phyloP scores from a whole-genome alignment of 345 rosid genomes.

The Salix viminalis region DNA sequence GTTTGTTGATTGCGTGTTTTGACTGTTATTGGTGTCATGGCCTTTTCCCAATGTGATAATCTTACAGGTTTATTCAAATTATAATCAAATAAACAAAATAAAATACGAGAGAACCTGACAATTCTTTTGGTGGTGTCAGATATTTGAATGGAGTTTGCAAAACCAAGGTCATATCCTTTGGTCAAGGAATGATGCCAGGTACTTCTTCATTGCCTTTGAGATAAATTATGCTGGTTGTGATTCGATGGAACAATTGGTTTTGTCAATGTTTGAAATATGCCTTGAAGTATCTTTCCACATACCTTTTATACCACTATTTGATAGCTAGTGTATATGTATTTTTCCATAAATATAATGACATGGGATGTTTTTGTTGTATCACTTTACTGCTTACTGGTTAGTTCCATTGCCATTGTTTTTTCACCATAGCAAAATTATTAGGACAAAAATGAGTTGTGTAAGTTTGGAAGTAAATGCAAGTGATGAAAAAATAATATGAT shows the following conservation, averaged over 20 bases:
- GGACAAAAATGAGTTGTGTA: not conserved
- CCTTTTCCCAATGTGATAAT: not conserved
- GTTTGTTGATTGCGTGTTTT: not conserved
- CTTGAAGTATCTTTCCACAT: not conserved
- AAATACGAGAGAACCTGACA: not conserved
- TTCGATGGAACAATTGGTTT: not conserved
- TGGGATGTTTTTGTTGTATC: too few relatives aligned
- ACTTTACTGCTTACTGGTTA: too few relatives aligned
- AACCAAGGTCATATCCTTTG: slow-evolving; percentile 68
- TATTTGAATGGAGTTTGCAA: slow-evolving; percentile 78
- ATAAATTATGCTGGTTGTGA: not conserved
- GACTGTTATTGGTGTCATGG: too few relatives aligned
- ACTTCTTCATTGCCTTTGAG: not conserved
- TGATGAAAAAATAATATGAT: not conserved
- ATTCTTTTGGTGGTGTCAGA: slow-evolving; percentile 28
- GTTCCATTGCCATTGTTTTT: too few relatives aligned
- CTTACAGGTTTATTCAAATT: not conserved
- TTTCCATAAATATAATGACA: too few relatives aligned
- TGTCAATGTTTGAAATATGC: not conserved
- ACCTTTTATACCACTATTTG: not conserved
- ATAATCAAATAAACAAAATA: not conserved
- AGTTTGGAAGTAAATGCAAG: not conserved
- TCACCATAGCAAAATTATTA: not conserved
- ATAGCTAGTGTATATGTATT: too few relatives aligned
- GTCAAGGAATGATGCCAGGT: slow-evolving; percentile 64